phyloP scores from a whole-genome alignment of 805 yeast genomes.

The Saccharomycopsis oosterbeekiorum region DNA sequence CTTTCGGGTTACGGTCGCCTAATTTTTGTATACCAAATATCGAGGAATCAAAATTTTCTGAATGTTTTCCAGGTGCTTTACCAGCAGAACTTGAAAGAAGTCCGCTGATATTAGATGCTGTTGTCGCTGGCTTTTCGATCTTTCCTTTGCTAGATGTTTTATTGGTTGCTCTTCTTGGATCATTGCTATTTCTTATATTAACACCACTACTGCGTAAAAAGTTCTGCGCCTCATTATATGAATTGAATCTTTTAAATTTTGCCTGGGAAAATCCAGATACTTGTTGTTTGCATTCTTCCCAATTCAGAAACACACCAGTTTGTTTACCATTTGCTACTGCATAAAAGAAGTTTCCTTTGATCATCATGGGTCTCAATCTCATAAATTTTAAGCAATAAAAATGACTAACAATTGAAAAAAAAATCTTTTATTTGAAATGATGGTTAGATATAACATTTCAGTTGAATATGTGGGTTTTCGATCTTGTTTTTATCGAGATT shows the following conservation, averaged over 20 bases:
- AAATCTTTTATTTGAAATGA: not conserved
- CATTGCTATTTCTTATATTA: not conserved
- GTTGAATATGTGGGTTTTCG: too few species aligned
- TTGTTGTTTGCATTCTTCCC: constrained; percentile 48
- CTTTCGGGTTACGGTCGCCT: not conserved
- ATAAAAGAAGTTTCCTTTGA: constrained; percentile 1
- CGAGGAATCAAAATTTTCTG: not conserved
- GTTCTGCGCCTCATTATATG: constrained; percentile 37
- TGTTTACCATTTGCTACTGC: constrained; percentile 32
- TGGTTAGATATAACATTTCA: too few species aligned
- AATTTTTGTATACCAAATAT: not conserved
- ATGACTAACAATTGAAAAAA: not conserved
- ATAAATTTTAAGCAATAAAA: not conserved
- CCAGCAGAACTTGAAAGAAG: not conserved
- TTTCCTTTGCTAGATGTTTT: not conserved
- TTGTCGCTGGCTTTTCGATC: not conserved
- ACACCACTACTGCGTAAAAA: constrained; percentile 25
- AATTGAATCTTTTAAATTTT: constrained; percentile 43
- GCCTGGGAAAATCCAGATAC: constrained; percentile 52
- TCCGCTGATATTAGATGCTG: not conserved
- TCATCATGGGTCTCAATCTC: not conserved
- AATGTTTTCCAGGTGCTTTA: not conserved
- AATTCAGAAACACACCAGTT: constrained; percentile 47
- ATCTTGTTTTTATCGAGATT: too few species aligned
- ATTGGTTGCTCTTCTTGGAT: not conserved